Evolutionary conservation across 2,329 filamentous ascomycete species (phyloP).

Genomic region (Cephalotrichum gorgonifer): DNA sequence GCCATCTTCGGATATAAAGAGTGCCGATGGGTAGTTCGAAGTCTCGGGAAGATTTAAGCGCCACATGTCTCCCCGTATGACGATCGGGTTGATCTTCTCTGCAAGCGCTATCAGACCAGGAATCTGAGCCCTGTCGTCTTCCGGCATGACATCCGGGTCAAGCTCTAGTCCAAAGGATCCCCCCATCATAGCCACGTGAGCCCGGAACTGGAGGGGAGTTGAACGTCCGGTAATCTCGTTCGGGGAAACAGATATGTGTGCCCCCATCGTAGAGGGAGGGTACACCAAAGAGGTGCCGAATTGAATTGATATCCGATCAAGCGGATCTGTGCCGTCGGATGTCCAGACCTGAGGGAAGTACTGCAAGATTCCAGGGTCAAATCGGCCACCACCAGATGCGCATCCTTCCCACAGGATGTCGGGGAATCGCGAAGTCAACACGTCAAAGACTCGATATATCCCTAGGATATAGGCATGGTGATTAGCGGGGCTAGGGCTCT

Average conservation of each 20-base stretch:
- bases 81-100: constrained; percentile 46
- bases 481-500: constrained; percentile 40
- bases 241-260: constrained; percentile 50
- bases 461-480: constrained; percentile 53
- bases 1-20: constrained; percentile 45
- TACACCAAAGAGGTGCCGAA: constrained; percentile 54
- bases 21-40: constrained; percentile 51
- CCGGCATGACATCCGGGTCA: constrained; percentile 39
- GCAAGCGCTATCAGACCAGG: constrained; percentile 43
- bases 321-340: constrained; percentile 53
- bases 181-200: constrained; percentile 59
- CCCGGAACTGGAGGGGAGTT: constrained; percentile 48
- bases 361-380: constrained; percentile 52
- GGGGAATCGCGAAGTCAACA: constrained; percentile 47
- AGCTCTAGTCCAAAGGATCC: constrained; percentile 57
- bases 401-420: constrained; percentile 57
- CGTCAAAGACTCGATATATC: constrained; percentile 51
- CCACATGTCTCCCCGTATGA: constrained; percentile 49
- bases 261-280: constrained; percentile 52
- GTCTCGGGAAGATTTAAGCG: constrained; percentile 46
- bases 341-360: constrained; percentile 60
- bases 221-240: constrained; percentile 46
- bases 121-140: constrained; percentile 40
- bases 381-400: constrained; percentile 53
- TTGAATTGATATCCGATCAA: constrained; percentile 51